Evolutionary conservation across 2,329 filamentous ascomycete species (phyloP), one percentile per base, ranked within the genome.

Genomic region (Fusarium poae): DNA sequence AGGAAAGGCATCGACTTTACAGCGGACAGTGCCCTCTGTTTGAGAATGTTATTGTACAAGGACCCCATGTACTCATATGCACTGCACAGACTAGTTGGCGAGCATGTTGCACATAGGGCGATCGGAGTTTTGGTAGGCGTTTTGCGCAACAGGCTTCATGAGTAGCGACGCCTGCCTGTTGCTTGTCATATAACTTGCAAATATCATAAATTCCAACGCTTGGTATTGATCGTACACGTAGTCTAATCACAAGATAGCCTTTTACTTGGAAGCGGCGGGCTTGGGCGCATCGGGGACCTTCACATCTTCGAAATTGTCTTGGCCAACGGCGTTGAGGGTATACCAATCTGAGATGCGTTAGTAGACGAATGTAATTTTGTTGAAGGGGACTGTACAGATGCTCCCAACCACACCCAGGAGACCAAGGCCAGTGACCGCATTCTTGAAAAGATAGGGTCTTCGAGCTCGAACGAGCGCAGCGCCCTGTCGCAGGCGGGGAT

Each of bases 301-400:
- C 74, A 98, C 94, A 78, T 99, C 96, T 60, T 94, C 92, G 82
- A 99, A 99, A 72, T 97, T 93, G 80, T 98, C 96, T 81, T 98
- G 96, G 43, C 95, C 93, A 76, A 99, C 92, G 56, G 93, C 93
- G 71, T 85, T 88, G 77, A 99, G 91, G 6, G 87, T 89, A 76
- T 88, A 89, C 71, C 81, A 81, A 74, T 88, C 87, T 88, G 58
- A 45, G 18, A 16, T 20, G 27, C 35, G 57, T 76, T 58, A 75
- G 72, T 48, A 55, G 35, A 42, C 53, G 39, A 40, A 39, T 43
- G 29, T 12, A 30, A 43, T 40, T 18, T n/a, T 37, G 37, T 20
- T 21, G n/a, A 40, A 51, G n/a, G 53, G n/a, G n/a, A 88, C 23
- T 93, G 68, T 88, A 99, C 96, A 99, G 73, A 99, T 92, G 68